Evolutionary conservation across 495 filamentous ascomycete species (phyloP).

Genomic region (Talaromyces liani): DNA sequence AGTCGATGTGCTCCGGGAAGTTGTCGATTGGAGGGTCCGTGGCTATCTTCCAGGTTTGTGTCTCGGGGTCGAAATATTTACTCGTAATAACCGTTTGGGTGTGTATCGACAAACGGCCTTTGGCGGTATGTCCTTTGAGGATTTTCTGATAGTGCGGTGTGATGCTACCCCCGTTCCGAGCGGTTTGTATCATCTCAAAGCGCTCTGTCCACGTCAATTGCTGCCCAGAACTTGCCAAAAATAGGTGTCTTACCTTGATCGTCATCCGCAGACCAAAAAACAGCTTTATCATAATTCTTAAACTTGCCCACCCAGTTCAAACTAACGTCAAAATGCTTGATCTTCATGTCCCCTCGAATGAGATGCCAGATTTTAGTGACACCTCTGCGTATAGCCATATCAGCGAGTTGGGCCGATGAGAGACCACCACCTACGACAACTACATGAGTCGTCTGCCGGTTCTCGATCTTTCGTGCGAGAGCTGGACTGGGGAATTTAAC

Average conservation of each 20-base stretch:
- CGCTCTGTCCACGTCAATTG: slow-evolving; percentile 31
- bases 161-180: slow-evolving; percentile 56
- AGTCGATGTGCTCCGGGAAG: slow-evolving; percentile 46
- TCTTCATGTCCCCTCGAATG: slow-evolving; percentile 49
- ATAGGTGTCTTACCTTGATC: slow-evolving; percentile 32
- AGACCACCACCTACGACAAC: slow-evolving; percentile 56
- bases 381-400: slow-evolving; percentile 45
- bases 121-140: slow-evolving; percentile 39
- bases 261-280: slow-evolving; percentile 54
- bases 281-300: slow-evolving; percentile 54
- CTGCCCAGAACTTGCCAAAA: background rate
- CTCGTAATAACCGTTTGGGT: slow-evolving; percentile 38
- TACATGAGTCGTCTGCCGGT: slow-evolving; percentile 39
- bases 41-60: slow-evolving; percentile 41
- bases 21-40: slow-evolving; percentile 41
- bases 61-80: slow-evolving; percentile 23
- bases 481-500: slow-evolving; percentile 34
- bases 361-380: slow-evolving; percentile 50
- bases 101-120: slow-evolving; percentile 38
- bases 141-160: slow-evolving; percentile 50
- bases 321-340: slow-evolving; percentile 58
- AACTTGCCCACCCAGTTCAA: slow-evolving; percentile 62
- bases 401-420: slow-evolving; percentile 52
- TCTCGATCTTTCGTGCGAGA: slow-evolving; percentile 38
- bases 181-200: slow-evolving; percentile 45